Base-by-base conservation (phyloP, 2,329 filamentous ascomycete species). In the Pseudocercospora eumusae region DNA sequence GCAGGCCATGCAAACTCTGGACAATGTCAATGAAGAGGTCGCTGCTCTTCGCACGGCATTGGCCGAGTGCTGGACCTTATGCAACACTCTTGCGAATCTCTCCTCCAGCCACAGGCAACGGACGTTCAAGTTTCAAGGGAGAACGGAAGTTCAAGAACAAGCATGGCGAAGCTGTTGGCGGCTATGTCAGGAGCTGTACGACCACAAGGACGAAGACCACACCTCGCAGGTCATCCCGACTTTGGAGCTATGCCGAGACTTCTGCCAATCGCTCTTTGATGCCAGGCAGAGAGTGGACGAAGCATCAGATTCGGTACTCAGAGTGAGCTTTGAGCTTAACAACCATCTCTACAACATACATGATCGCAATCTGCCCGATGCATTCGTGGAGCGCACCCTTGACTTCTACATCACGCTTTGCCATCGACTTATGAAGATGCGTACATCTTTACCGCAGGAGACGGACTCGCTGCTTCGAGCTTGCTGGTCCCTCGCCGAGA, bases 111-210 rank as follows among this genome's bases (percentile, higher is more conserved):
- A 96, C 72, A 86, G 92, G 27, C 85, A 91, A 68, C 84, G 90
- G 20, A 88, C 92, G 31, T 93, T 95, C 75, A 87, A 86, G 74
- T 89, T 85, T 69, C 88, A 89, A 0, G 88, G 87, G 11, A 88
- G 86, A 10, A 88, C 89, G 0, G 88, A 92, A 67, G 85, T 88
- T 27, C 90, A 96, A 72, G 91, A 96, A 74, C 88, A 89, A 69
- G 92, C 93, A 0, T 97, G 93, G 93, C 92, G 90, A 75, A 90
- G 89, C 64, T 98, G 93, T 77, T 98, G 93, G 93, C 90, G 89
- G 69, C 80, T 98, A 23, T 98, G 93, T 73, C 91, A 96, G 74
- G 89, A 90, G 61, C 83, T 98, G 2, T 97, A 97, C 73, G 86
- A 92, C 64, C 91, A 88, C 67, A 84, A 88, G 56, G 87, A 93